Evolutionary conservation across 495 filamentous ascomycete genomes (phyloP).

Genomic region (Bacidia rubella): DNA sequence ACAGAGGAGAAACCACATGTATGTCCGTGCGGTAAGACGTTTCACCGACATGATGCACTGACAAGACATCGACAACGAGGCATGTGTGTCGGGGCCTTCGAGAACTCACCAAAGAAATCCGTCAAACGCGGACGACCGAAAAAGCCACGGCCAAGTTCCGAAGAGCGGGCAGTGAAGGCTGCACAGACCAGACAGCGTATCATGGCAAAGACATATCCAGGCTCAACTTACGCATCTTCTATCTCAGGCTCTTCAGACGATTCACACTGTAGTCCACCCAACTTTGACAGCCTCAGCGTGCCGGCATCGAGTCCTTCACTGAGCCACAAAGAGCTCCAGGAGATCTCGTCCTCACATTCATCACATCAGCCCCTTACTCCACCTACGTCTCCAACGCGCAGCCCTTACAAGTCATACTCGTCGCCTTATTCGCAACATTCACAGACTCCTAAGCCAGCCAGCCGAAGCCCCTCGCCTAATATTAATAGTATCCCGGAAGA

Average conservation of each 20-base stretch:
- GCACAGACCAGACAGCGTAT: constrained; percentile 34
- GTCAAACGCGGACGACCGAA: constrained; percentile 55
- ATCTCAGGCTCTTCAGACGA: constrained; percentile 19
- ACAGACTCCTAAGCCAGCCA: constrained; percentile 23
- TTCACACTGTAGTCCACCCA: constrained; percentile 20
- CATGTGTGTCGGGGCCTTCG: constrained; percentile 87
- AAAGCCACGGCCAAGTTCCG: constrained; percentile 48
- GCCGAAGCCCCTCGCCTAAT: constrained; percentile 12
- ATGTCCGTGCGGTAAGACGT: constrained; percentile 80
- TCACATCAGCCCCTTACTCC: constrained; percentile 35
- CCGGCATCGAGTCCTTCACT: constrained; percentile 29
- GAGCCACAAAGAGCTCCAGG: constrained; percentile 27
- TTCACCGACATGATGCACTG: constrained; percentile 86
- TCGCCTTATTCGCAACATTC: constrained; percentile 34
- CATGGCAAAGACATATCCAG: constrained; percentile 24
- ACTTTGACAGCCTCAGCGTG: constrained; percentile 26
- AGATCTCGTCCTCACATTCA: constrained; percentile 30
- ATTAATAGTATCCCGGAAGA: constrained; percentile 14
- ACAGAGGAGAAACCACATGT: constrained; percentile 83
- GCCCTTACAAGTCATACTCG: constrained; percentile 31
- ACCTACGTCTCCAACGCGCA: constrained; percentile 32
- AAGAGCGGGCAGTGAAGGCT: constrained; percentile 53
- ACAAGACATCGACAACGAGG: constrained; percentile 88
- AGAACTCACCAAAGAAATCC: constrained; percentile 53
- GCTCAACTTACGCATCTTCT: constrained; percentile 22